Conservation (phyloP, 2,329 filamentous ascomycete species). For the Trichoderma pleuroti region DNA sequence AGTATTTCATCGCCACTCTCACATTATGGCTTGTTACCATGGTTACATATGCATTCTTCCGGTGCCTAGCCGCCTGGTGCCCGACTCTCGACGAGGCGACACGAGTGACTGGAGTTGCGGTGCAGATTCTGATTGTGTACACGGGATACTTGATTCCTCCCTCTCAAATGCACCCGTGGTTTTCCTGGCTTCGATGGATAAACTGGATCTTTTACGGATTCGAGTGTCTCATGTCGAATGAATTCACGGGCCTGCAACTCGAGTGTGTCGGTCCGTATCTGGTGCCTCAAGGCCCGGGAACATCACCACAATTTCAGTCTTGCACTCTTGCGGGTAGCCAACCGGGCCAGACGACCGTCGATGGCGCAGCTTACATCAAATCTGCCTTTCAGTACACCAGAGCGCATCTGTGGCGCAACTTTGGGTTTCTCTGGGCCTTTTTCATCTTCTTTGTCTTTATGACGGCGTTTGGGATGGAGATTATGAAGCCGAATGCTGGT, state of each 20-base stretch:
- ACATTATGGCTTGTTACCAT: constrained; percentile 59
- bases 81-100: constrained; percentile 62
- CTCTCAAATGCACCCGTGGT: constrained; percentile 49
- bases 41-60: constrained; percentile 56
- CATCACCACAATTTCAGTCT: constrained; percentile 42
- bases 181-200: constrained; percentile 71
- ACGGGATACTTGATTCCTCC: constrained; percentile 63
- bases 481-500: constrained; percentile 58
- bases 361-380: constrained; percentile 54
- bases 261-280: constrained; percentile 56
- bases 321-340: constrained; percentile 52
- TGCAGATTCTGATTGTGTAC: constrained; percentile 64
- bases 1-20: constrained; percentile 64
- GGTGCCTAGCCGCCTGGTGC: constrained; percentile 56
- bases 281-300: constrained; percentile 45
- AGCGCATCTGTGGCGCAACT: constrained; percentile 69
- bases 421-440: constrained; percentile 73
- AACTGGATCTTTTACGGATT: constrained; percentile 66
- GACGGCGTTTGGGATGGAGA: constrained; percentile 67
- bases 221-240: constrained; percentile 64
- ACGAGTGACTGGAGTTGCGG: constrained; percentile 51
- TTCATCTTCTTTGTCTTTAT: constrained; percentile 69
- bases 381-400: constrained; percentile 52
- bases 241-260: constrained; percentile 55
- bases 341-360: constrained; percentile 43